Conservation (phyloP, 2,329 filamentous ascomycete genomes). For the Neoascochyta sp. region DNA sequence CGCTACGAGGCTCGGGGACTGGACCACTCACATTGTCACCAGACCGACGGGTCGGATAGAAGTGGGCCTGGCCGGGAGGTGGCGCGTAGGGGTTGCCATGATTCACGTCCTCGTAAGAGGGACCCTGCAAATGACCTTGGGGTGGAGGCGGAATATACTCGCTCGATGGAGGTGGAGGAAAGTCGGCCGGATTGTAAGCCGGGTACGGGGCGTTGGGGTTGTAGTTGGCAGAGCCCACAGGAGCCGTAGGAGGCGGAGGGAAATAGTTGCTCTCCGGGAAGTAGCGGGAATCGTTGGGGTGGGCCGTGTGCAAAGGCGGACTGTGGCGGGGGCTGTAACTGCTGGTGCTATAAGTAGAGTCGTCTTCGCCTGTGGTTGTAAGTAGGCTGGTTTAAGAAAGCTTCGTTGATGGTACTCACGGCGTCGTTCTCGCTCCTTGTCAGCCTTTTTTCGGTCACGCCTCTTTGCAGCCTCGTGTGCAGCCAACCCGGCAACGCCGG, state of each 20-base stretch:
- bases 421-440: constrained; percentile 49
- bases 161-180: constrained; percentile 30
- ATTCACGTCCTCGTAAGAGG: constrained; percentile 28
- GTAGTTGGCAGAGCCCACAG: constrained; percentile 25
- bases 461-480: constrained; percentile 56
- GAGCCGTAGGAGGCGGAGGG: constrained; percentile 44
- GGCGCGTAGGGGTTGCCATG: constrained; percentile 28
- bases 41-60: constrained; percentile 36
- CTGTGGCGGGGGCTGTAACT: constrained; percentile 31
- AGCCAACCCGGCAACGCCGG: constrained; percentile 55
- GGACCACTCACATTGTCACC: constrained; percentile 52
- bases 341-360: constrained; percentile 33
- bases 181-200: constrained; percentile 45
- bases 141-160: constrained; percentile 26
- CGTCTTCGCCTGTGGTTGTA: constrained; percentile 31
- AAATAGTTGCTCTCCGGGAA: constrained; percentile 49
- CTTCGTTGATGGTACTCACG: constrained; percentile 43
- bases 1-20: constrained; percentile 25
- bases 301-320: constrained; percentile 24
- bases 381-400: constrained; percentile 14
- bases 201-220: constrained; percentile 29
- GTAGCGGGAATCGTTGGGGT: constrained; percentile 31
- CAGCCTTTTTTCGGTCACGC: constrained; percentile 54
- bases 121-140: constrained; percentile 24
- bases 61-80: constrained; percentile 22